These are phyloP conservation scores for Acanthamoeba castellanii DNA, from an alignment of 208 protist genomes.

Conservation along the genomic window DNA sequence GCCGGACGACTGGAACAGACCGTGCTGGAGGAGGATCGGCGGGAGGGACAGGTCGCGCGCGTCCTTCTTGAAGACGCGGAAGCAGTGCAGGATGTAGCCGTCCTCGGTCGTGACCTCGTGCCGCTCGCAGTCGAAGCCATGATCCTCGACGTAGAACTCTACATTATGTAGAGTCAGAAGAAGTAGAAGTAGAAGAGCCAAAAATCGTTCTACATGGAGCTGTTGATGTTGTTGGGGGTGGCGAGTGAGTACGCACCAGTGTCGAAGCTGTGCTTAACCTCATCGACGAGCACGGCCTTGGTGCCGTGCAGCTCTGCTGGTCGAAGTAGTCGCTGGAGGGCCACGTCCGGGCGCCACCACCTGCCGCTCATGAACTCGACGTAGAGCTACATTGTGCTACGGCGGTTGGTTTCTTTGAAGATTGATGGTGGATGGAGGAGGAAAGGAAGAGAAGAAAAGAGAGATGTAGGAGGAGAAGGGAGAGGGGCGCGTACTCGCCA, in stretches of 20 bases:
- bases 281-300: not conserved
- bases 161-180: not conserved
- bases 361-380: not conserved
- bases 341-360: not conserved
- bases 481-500: not conserved
- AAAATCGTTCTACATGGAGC: too few relatives aligned
- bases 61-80: conserved; percentile 44
- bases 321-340: not conserved
- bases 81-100: conserved; percentile 71
- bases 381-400: not conserved
- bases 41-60: not conserved
- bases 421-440: not conserved
- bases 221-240: not conserved
- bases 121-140: conserved; percentile 53
- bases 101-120: conserved; percentile 68
- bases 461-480: too few relatives aligned
- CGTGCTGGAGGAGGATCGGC: conserved; percentile 72
- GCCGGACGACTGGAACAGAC: conserved; percentile 57
- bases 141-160: conserved; percentile 21
- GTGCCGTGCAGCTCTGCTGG: not conserved
- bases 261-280: not conserved
- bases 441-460: not conserved
- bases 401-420: not conserved
- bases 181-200: not conserved
- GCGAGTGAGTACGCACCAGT: not conserved